Evolutionary conservation across 2,329 filamentous ascomycete genomes (phyloP).

Genomic region (Geosmithia morbida): DNA sequence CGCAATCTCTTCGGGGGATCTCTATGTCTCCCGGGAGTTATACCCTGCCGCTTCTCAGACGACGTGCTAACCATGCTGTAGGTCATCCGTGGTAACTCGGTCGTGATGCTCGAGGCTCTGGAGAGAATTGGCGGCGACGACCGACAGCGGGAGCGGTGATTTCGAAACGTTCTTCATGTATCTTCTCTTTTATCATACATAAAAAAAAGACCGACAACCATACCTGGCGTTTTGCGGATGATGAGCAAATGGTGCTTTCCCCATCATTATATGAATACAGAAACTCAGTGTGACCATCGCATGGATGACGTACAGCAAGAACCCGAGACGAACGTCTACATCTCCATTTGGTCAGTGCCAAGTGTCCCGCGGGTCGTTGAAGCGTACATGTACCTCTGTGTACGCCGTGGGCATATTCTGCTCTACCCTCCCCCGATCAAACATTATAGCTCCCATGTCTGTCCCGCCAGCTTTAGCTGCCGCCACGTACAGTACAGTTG

Average conservation of each 20-base stretch:
- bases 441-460: conserved; percentile 30
- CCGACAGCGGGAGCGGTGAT: conserved; percentile 8
- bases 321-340: no score
- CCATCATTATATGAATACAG: no score
- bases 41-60: no score
- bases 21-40: not conserved
- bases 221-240: conserved; percentile 3
- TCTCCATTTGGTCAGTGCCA: no score
- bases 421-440: conserved; percentile 29
- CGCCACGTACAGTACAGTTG: no score
- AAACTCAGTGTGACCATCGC: no score
- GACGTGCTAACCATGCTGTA: conserved; percentile 13
- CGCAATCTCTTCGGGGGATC: not conserved
- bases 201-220: not conserved
- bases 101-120: conserved; percentile 89
- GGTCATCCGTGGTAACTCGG: conserved; percentile 95
- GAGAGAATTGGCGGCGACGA: conserved; percentile 53
- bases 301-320: no score
- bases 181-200: not conserved
- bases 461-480: conserved; percentile 17
- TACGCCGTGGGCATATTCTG: not conserved
- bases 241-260: not conserved
- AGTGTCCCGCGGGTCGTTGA: no score
- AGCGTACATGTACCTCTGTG: no score
- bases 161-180: not conserved